Evolutionary conservation across 441 rosid species (phyloP).

Genomic region (Isatis lusitanica): DNA sequence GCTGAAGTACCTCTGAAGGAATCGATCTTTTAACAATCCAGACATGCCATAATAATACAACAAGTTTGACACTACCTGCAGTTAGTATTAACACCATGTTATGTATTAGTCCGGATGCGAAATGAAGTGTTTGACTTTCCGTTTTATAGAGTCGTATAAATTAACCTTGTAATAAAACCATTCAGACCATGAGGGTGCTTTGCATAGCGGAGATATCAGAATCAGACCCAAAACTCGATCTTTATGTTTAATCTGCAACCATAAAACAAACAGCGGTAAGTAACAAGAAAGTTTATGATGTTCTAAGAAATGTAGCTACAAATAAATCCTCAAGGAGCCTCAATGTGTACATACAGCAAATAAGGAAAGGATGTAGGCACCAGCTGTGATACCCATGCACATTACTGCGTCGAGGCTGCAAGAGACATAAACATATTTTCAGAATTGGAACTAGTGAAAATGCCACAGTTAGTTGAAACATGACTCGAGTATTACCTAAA

Average conservation of each 20-base stretch:
- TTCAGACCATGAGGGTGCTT: constrained; percentile 77
- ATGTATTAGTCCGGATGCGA: neutral
- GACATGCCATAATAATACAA: constrained; percentile 76
- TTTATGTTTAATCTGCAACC: constrained; percentile 66
- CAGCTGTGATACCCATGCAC: constrained; percentile 83
- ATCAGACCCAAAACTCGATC: constrained; percentile 73
- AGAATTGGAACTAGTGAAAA: neutral
- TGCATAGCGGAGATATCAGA: constrained; percentile 73
- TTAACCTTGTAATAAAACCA: constrained; percentile 52
- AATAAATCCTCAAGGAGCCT: neutral
- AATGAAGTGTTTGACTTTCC: neutral
- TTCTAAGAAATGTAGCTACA: neutral
- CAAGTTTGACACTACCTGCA: constrained; percentile 64
- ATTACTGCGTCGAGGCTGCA: constrained; percentile 71
- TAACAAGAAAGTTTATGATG: neutral
- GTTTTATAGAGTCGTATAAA: neutral
- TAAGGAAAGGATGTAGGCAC: constrained; percentile 69
- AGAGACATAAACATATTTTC: neutral
- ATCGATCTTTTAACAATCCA: constrained; percentile 61
- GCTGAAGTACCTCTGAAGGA: constrained; percentile 76
- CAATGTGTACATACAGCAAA: constrained; percentile 58
- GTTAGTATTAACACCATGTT: constrained; percentile 11
- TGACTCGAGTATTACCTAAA: constrained; percentile 48
- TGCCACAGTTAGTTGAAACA: neutral
- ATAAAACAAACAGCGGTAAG: constrained; percentile 30